Conservation (phyloP, 2,329 filamentous ascomycete genomes). For the Alternaria atra region DNA sequence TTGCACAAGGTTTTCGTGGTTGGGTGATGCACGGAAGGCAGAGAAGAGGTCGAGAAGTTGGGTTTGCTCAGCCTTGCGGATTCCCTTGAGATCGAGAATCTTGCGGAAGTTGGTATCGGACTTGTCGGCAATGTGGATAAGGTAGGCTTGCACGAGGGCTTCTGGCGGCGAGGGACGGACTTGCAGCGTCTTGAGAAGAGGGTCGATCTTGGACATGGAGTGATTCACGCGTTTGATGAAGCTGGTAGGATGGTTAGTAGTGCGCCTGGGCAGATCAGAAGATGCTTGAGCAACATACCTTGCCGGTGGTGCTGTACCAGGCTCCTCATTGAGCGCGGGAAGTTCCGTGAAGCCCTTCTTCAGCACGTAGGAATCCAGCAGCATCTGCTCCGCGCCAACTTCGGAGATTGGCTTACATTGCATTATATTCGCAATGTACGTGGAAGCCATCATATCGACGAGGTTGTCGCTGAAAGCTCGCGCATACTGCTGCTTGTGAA, state of each 20-base stretch:
- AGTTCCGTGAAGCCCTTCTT: conserved; percentile 81
- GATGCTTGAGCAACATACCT: conserved; percentile 44
- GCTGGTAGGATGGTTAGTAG: conserved; percentile 55
- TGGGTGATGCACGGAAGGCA: conserved; percentile 74
- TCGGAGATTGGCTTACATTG: conserved; percentile 92
- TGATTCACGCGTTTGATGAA: conserved; percentile 88
- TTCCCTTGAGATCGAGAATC: conserved; percentile 93
- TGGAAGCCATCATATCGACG: conserved; percentile 83
- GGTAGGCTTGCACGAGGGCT: conserved; percentile 93
- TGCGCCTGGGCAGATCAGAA: background rate
- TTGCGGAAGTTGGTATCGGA: conserved; percentile 96
- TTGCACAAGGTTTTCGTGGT: conserved; percentile 69
- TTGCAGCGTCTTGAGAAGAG: conserved; percentile 94
- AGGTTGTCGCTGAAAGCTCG: conserved; percentile 94
- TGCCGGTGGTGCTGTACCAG: conserved; percentile 66
- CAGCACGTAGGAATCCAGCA: conserved; percentile 91
- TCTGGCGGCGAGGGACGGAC: conserved; percentile 91
- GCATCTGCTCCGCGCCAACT: conserved; percentile 96
- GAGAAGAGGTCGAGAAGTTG: conserved; percentile 91
- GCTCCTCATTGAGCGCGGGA: conserved; percentile 66
- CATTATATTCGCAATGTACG: conserved; percentile 84
- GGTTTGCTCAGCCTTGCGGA: conserved; percentile 80
- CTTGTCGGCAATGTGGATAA: conserved; percentile 94
- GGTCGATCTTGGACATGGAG: conserved; percentile 86
- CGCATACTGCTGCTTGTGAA: conserved; percentile 93